Base-by-base conservation (phyloP, 1,139 yeast species). In the Kazachstania sp. region DNA sequence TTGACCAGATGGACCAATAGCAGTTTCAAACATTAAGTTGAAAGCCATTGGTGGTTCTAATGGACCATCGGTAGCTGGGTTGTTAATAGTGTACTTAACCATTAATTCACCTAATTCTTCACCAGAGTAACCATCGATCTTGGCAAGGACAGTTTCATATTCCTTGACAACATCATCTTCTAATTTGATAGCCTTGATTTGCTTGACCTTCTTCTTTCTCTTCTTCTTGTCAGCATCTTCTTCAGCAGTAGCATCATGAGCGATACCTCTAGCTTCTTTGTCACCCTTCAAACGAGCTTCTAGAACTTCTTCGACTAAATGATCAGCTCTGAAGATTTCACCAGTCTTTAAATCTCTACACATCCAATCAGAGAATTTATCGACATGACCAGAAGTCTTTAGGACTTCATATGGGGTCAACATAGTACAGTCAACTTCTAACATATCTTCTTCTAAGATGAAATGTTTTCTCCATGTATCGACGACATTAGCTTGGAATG, bases 361-460 rank as follows among this genome's bases (percentile, higher is more conserved):
- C 98, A 94, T 92, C 97, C 97, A 94, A 69, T 94, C 99, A 54
- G 97, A 86, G 67, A 94, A 94, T 75, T 94, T 92, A 68, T 92
- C 98, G 54, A 94, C 98, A 69, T 94, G 99, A 59, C 99, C 99
- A 45, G 97, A 90, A 41, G 98, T 94, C 73, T 94, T 94, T 68
- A 94, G 77, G 41, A 94, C 98, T 66, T 94, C 98, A 63, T 86
- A 83, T 16, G 99, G 98, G 42, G 99, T 94, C 69, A 94, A 75
- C 87, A 92, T 90, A 51, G 98, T 87, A 68, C 95, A 83, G 72
- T 94, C 98, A 50, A 94, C 97, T 70, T 94, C 99, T 66, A 90
- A 78, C 97, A 94, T 94, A 64, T 92, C 97, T 72, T 94, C 99
- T 69, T 94, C 97, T 56, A 94, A 75, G 54, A 94, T 82, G 67